Conservation (phyloP, 805 yeast species). For the Wickerhamiella vanderwaltii region DNA sequence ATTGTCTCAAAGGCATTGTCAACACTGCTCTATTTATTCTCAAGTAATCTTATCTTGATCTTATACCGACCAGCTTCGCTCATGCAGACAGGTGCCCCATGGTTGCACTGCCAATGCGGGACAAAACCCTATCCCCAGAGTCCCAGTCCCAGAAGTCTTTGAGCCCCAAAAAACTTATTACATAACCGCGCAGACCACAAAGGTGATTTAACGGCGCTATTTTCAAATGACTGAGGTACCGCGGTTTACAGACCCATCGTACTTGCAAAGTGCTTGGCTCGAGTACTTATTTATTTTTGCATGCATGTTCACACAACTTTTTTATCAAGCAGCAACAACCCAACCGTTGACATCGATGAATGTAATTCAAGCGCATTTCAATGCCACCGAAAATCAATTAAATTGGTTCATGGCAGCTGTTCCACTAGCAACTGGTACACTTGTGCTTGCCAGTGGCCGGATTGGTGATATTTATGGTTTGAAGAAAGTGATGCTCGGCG, state of each 20-base stretch:
- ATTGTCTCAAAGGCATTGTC: too few species aligned
- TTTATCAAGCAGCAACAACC: constrained; percentile 31
- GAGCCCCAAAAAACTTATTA: too few species aligned
- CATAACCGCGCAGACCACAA: too few species aligned
- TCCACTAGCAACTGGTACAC: constrained; percentile 60
- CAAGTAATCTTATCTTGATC: too few species aligned
- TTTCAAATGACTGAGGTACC: too few species aligned
- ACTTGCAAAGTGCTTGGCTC: background rate
- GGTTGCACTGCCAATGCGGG: too few species aligned
- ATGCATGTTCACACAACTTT: constrained; percentile 27
- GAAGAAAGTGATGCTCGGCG: constrained; percentile 39
- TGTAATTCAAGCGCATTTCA: constrained; percentile 26
- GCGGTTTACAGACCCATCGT: constrained; percentile 7
- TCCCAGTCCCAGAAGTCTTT: too few species aligned
- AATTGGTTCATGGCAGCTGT: constrained; percentile 63
- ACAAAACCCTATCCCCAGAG: too few species aligned
- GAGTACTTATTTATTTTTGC: constrained; percentile 23
- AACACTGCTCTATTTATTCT: too few species aligned
- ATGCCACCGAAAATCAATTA: constrained; percentile 23
- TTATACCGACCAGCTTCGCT: too few species aligned
- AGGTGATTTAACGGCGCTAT: too few species aligned
- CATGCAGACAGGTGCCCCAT: too few species aligned
- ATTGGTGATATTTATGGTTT: constrained; percentile 64
- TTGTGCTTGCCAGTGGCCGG: constrained; percentile 55
- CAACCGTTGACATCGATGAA: constrained; percentile 25